Evolutionary conservation across 2,329 filamentous ascomycete species (phyloP).

Genomic region (Aspergillus eucalypticola): DNA sequence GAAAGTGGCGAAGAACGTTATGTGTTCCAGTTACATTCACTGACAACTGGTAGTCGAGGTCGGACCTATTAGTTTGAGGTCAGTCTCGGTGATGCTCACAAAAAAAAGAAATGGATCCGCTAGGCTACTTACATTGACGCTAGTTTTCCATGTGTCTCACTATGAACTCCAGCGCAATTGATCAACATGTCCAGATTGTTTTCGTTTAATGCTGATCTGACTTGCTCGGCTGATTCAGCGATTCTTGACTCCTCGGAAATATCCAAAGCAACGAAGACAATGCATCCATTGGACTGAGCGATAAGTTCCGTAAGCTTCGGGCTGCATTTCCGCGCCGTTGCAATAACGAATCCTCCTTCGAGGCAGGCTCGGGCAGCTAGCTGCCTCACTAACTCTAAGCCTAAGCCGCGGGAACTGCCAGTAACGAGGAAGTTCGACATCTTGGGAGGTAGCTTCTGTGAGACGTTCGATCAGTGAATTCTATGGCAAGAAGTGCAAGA

Average conservation of each 20-base stretch:
- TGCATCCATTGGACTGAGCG: constrained; percentile 28
- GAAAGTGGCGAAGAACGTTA: constrained; percentile 5
- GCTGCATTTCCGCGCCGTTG: constrained; percentile 11
- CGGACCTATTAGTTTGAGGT: background rate
- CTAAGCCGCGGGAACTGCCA: constrained; percentile 30
- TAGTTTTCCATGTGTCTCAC: background rate
- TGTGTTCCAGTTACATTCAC: constrained; percentile 13
- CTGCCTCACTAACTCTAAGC: constrained; percentile 25
- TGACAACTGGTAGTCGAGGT: constrained; percentile 8
- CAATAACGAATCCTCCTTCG: constrained; percentile 8
- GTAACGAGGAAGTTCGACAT: constrained; percentile 24
- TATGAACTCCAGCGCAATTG: constrained; percentile 40
- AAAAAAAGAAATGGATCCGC: too few species aligned
- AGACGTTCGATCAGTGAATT: too few species aligned
- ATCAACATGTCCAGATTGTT: constrained; percentile 45
- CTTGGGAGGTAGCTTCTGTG: too few species aligned
- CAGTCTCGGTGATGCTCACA: background rate
- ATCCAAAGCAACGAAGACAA: constrained; percentile 38
- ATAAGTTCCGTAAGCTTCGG: constrained; percentile 32
- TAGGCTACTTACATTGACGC: background rate
- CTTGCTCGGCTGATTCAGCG: constrained; percentile 29
- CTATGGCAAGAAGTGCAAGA: too few species aligned
- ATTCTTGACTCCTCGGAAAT: constrained; percentile 33
- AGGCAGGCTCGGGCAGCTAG: constrained; percentile 10
- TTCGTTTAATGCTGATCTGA: constrained; percentile 29